A percentile compares a stretch with the other conserved stretches of the same genome.
Evolutionary conservation across 139 green algal species (phyloP).

Genomic region (Diplosphaera chodatii): DNA sequence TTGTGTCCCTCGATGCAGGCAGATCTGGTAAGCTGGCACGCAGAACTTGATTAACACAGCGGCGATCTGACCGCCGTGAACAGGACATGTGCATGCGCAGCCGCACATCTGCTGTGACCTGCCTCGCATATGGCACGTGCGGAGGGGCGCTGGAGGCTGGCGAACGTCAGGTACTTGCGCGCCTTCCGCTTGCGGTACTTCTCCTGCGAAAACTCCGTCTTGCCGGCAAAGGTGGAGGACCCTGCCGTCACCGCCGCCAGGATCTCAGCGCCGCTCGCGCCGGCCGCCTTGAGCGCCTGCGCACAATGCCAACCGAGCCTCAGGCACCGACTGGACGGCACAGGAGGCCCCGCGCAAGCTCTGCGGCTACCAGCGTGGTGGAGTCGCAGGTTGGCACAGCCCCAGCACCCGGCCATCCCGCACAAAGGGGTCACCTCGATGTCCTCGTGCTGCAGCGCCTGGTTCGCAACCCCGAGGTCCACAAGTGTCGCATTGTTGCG

Average conservation of each 20-base stretch:
- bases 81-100: too few species aligned
- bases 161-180: slow-evolving; percentile 44
- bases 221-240: slow-evolving; percentile 67
- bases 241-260: slow-evolving; percentile 62
- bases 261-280: slow-evolving; percentile 54
- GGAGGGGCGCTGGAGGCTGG: slow-evolving; percentile 42
- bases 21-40: too few species aligned
- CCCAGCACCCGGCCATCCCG: too few species aligned
- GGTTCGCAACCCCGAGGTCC: slow-evolving; percentile 41
- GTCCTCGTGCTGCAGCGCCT: slow-evolving; percentile 45
- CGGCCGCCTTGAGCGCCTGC: slow-evolving; percentile 9
- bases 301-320: too few species aligned
- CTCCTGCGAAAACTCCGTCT: slow-evolving; percentile 76
- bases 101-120: background rate
- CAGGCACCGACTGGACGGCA: too few species aligned
- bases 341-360: too few species aligned
- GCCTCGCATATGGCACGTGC: slow-evolving; percentile 55
- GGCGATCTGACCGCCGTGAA: too few species aligned
- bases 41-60: too few species aligned
- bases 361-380: too few species aligned
- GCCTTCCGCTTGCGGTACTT: slow-evolving; percentile 75
- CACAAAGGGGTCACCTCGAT: too few species aligned
- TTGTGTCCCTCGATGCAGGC: too few species aligned
- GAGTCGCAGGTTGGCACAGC: too few species aligned
- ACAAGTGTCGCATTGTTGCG: slow-evolving; percentile 43